Evolutionary conservation across 2,329 filamentous ascomycete species (phyloP), one percentile per base, ranked within the genome.

Genomic region (Ophiostoma triangulosporum): DNA sequence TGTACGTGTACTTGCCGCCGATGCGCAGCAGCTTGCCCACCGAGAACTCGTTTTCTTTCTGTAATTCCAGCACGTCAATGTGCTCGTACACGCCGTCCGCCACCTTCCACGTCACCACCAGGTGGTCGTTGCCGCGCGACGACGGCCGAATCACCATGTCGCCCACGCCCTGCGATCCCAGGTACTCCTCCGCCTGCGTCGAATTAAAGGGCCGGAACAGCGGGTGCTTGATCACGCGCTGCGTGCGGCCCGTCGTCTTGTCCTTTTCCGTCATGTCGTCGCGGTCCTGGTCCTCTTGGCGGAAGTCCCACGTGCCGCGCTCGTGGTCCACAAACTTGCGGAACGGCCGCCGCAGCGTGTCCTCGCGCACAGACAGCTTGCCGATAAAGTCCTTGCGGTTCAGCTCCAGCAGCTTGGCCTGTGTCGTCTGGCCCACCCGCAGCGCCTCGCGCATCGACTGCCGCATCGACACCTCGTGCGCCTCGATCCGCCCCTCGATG

Each of bases 31-130:
- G 83, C 61, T 84, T 84, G 58, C 93, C 93, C 3, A 97, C 84
- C 0, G 89, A 90, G 66, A 96, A 97, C 66, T 97, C 91, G 58
- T 89, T 97, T 58, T 95, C 88, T 70, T 98, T 98, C 68, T 95
- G 88, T 64, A 98, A 76, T 70, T 98, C 93, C 36, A 98, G 77
- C 32, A 98, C 91, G 68, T 98, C 93, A 59, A 98, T 88, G 67
- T 98, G 93, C 69, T 98, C 90, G 67, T 90, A 98, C n/a, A 97
- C 83, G 56, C 86, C 85, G 65, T 97, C 89, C 1, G 88, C 85
- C 14, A 98, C 90, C 73, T 98, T 98, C 93, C 93, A 98, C 0
- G 93, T 98, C 48, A 98, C 82, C 7, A 91, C 89, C 53, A 98
- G 75, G 71, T 98, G 93, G 66, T 98, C 93, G 55, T 88, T 86